A percentile compares a stretch with the other conserved stretches of the same genome.
These are phyloP conservation scores for Diaporthe capsici DNA, from an alignment of 2,329 filamentous ascomycete species.

Conservation along the genomic window DNA sequence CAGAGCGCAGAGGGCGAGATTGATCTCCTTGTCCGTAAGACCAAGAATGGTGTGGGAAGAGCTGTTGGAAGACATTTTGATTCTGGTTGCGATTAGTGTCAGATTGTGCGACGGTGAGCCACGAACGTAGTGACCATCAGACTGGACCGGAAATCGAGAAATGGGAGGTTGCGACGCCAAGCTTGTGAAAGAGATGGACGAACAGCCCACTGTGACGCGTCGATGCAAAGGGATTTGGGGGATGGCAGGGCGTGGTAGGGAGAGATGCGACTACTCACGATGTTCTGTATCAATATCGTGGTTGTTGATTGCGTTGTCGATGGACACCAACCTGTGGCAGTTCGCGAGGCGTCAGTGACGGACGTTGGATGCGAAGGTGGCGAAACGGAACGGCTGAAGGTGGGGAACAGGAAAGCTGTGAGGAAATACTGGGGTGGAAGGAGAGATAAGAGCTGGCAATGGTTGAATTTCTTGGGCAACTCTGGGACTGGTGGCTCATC, in stretches of 20 bases:
- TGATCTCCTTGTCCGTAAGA: conserved; percentile 15
- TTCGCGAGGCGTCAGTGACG: background rate
- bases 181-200: background rate
- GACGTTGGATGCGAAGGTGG: background rate
- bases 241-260: background rate
- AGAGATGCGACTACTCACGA: conserved; percentile 5
- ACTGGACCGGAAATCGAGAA: background rate
- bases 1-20: background rate
- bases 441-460: background rate
- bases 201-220: background rate
- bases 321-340: background rate
- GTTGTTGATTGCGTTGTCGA: background rate
- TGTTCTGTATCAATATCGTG: background rate
- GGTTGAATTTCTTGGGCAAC: background rate
- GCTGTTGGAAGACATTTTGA: conserved; percentile 9
- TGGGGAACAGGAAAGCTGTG: background rate
- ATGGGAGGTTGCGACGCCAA: too few species aligned
- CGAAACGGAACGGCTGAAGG: too few species aligned
- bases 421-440: too few species aligned
- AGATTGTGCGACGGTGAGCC: too few species aligned
- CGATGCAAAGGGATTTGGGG: background rate
- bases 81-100: background rate
- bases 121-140: background rate
- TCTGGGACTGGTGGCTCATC: background rate
- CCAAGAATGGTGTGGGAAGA: background rate